Conservation (phyloP, 2,329 filamentous ascomycete species). For the Botrytis medusae region DNA sequence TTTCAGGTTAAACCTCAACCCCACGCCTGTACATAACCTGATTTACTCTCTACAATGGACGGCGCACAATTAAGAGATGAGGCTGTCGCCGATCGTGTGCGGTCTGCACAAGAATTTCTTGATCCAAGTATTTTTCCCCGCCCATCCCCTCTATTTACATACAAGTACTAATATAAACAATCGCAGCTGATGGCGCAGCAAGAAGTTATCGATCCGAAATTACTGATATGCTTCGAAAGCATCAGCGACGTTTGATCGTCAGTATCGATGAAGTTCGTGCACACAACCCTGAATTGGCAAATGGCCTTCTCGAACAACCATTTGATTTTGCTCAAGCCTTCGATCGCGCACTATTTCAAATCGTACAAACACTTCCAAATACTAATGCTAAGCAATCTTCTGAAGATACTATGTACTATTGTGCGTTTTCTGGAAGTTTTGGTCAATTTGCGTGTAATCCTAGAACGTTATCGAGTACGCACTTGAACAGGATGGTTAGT, state of each 20-base stretch:
- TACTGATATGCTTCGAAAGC: slow-evolving; percentile 70
- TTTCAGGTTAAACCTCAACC: not conserved
- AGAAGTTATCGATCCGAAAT: slow-evolving; percentile 87
- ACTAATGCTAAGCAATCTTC: slow-evolving; percentile 73
- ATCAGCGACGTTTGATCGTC: slow-evolving; percentile 64
- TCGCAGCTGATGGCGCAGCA: slow-evolving; percentile 30
- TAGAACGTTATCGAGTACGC: slow-evolving; percentile 81
- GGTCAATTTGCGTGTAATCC: slow-evolving; percentile 94
- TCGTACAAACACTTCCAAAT: slow-evolving; percentile 76
- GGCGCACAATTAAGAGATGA: slow-evolving; percentile 77
- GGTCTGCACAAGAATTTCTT: slow-evolving; percentile 86
- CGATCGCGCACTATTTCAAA: slow-evolving; percentile 83
- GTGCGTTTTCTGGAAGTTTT: slow-evolving; percentile 95
- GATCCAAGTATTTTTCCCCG: slow-evolving; percentile 71
- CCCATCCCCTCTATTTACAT: slow-evolving; percentile 14
- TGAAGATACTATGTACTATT: slow-evolving; percentile 86
- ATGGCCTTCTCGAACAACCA: slow-evolving; percentile 74
- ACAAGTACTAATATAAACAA: slow-evolving; percentile 29
- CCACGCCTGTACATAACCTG: not conserved
- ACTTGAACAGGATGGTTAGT: slow-evolving; percentile 95
- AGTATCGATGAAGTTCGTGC: slow-evolving; percentile 89
- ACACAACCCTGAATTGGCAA: slow-evolving; percentile 79
- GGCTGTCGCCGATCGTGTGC: slow-evolving; percentile 78
- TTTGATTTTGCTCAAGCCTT: slow-evolving; percentile 90
- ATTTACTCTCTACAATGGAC: slow-evolving; percentile 52